Evolutionary conservation across 2,329 filamentous ascomycete species (phyloP), one percentile per base, ranked within the genome.

Genomic region (Pezizomycotina sp.): DNA sequence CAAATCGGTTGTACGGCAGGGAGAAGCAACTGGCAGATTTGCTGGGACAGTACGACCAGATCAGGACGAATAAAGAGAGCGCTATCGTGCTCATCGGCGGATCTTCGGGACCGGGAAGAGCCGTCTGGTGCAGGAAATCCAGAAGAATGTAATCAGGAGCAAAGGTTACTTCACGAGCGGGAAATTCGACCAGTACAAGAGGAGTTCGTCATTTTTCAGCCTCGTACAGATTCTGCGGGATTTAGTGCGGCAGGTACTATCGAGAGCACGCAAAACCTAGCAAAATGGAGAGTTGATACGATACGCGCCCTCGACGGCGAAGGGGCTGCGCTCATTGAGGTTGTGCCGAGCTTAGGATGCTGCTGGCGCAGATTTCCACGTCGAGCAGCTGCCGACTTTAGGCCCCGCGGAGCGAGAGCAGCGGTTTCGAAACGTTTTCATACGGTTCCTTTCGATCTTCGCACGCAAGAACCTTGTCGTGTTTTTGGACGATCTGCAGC

Each of bases 131-230:
- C 50, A 52, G 16, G 50, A 51, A 26, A 47, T 52, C 14, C 50
- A 52, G 26, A 49, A 49, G 13, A 35, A 46, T 20, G 50, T 48
- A 5, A 39, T 49, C 6, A 49, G 51, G 21, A 51, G 51, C 25
- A 52, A 47, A 25, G 50, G 50, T 15, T 52, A 49, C 29, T 52
- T 52, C 31, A 51, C 50, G 4, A 44, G 46, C 4, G 48, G 46
- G 8, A 52, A 52, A 18, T 52, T 52, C 28, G 50, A 52, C 25
- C 50, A 51, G 27, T 49, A 52, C 32, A 50, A 52, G 29, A 39
- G 48, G 10, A 47, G 45, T 6, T 48, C 50, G 12, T 45, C 42
- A 15, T 51, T 52, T 26, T 50, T 52, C 22, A 51, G 46, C 15
- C 31, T 52, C 5, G 42, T 50, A 23, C 50, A 52, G 35, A 50